Evolutionary conservation across 352 stramenopile species (phyloP).

Genomic region (Chrysophaeum taylorii): DNA sequence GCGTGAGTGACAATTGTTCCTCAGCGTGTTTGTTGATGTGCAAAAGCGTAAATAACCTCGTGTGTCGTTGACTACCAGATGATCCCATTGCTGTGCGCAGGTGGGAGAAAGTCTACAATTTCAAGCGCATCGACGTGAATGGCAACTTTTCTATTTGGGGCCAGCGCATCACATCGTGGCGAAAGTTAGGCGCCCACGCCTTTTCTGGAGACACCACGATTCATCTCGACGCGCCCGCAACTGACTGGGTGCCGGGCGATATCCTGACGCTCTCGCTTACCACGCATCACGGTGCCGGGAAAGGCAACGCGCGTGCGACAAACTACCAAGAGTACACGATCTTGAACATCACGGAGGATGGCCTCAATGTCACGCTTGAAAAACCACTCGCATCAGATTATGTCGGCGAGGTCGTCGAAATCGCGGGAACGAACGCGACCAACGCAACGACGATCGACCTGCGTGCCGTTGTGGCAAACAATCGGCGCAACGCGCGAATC

Average conservation of each 20-base stretch:
- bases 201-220: not conserved
- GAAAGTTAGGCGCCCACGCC: slow-evolving; percentile 14
- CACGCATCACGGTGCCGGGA: slow-evolving; percentile 5
- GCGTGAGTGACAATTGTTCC: no score
- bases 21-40: no score
- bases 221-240: not conserved
- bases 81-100: no score
- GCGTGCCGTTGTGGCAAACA: slow-evolving; percentile 7
- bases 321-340: not conserved
- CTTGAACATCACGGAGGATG: slow-evolving; percentile 6
- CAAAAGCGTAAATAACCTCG: no score
- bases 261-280: slow-evolving; percentile 9
- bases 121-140: slow-evolving; percentile 22
- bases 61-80: no score
- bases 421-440: not conserved
- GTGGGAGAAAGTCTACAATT: slow-evolving; percentile 1
- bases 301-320: not conserved
- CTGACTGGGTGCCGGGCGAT: slow-evolving; percentile 18
- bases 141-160: slow-evolving; percentile 12
- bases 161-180: not conserved
- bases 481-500: slow-evolving; percentile 9
- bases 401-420: slow-evolving; percentile 4
- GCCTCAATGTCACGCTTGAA: slow-evolving; percentile 3
- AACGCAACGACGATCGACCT: slow-evolving; percentile 10
- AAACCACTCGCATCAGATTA: slow-evolving; percentile 3